Evolutionary conservation across 2,329 filamentous ascomycete genomes (phyloP), one percentile per base, ranked within the genome.

Genomic region (Neofusicoccum ribis): DNA sequence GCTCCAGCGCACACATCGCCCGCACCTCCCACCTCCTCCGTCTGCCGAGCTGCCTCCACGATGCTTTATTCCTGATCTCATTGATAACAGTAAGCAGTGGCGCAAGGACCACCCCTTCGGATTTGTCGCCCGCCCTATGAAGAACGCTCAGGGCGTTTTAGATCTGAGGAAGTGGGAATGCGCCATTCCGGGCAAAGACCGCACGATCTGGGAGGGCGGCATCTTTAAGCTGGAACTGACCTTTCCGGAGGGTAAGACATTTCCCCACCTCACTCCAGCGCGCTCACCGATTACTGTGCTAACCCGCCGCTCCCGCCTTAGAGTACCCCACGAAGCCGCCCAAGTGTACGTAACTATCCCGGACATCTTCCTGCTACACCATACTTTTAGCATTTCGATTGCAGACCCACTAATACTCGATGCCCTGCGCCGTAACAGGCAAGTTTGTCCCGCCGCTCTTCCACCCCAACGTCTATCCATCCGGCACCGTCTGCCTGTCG

Each of bases 271-370:
- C 44, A 31, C 23, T 17, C 17, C 44, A 6, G 17, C 20, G 5
- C 41, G 27, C 27, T 7, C 27, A 1, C 37, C 1, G 37, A 11
- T 9, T 11, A 1, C 14, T 7, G 27, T 54, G 50, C 49, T 46
- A 5, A 49, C 17, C 46, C 34, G 23, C 37, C 15, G 37, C 44
- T 58, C 31, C 23, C 37, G 36, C 37, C 69, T 69, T 73, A 97
- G 95, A 99, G 74, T 99, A 99, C 78, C 95, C 95, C 15, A 99
- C 96, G 60, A 99, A 99, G 80, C 95, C 95, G 37, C 95, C 95
- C 1, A 99, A 99, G 82, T 99, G 95, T 97, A 87, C 27, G 63
- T 37, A 9, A 9, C 4, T 12, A 5, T n/a, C n/a, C 58, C 43
- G 44, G 11, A 15, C 39, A 17, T n/a, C 14, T 17, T 31, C 12